These are phyloP conservation scores for Setaria italica DNA, from an alignment of 202 grass and related monocot genomes.

Conservation along the genomic window DNA sequence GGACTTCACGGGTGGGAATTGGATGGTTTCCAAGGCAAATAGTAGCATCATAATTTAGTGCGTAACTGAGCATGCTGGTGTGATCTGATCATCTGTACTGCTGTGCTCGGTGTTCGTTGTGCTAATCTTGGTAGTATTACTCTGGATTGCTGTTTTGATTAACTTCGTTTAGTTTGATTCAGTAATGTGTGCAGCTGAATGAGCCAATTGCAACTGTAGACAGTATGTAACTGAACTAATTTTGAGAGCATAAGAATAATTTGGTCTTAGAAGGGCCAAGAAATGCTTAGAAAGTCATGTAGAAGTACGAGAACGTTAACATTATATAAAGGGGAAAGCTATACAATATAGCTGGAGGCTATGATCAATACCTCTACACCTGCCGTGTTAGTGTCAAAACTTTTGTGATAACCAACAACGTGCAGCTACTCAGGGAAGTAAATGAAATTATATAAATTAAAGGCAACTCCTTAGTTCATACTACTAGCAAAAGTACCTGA, in stretches of 20 bases:
- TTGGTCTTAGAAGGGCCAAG: not conserved
- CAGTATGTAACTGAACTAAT: not conserved
- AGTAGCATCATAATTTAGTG: not conserved
- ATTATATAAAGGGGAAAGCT: not conserved
- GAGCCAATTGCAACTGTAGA: not conserved
- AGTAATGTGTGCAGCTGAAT: slow-evolving; percentile 13
- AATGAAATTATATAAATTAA: not conserved
- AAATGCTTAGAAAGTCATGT: not conserved
- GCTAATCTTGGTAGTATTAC: not conserved
- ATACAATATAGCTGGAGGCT: not conserved
- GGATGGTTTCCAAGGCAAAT: slow-evolving; percentile 6
- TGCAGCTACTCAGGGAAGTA: not conserved
- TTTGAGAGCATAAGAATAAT: slow-evolving; percentile 8
- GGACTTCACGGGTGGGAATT: not conserved
- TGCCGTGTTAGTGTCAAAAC: not conserved
- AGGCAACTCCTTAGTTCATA: not conserved
- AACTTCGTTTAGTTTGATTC: not conserved
- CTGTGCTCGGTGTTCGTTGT: not conserved
- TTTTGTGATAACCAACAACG: not conserved
- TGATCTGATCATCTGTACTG: slow-evolving; percentile 15
- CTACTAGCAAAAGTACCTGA: not conserved
- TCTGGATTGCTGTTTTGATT: not conserved
- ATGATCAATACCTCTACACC: not conserved
- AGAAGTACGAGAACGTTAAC: not conserved
- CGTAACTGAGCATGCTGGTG: not conserved